phyloP scores from a whole-genome alignment of 805 yeast species.

The Barnettozyma vustinii region DNA sequence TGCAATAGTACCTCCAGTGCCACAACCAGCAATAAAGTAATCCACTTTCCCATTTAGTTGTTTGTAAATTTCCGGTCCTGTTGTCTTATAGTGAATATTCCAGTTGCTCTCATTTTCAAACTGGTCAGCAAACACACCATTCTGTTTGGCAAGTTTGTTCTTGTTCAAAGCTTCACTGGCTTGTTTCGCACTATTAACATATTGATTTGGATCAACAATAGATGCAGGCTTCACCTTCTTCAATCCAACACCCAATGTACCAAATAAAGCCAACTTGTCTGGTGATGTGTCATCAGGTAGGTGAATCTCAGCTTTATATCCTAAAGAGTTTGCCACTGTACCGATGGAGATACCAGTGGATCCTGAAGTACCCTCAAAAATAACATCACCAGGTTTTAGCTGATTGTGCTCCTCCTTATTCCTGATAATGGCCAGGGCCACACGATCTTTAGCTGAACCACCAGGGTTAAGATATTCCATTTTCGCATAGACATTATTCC shows the following conservation, averaged over 20 bases:
- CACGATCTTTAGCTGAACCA: conserved; percentile 93
- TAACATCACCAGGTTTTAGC: conserved; percentile 58
- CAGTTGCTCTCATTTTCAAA: conserved; percentile 92
- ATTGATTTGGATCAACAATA: conserved; percentile 89
- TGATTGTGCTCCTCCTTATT: conserved; percentile 58
- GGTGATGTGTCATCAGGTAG: conserved; percentile 88
- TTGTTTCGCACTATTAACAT: conserved; percentile 78
- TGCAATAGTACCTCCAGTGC: conserved; percentile 96
- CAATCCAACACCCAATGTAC: conserved; percentile 72
- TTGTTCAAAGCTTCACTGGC: conserved; percentile 48
- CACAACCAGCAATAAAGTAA: conserved; percentile 84
- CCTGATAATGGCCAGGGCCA: conserved; percentile 77
- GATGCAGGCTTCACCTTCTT: conserved; percentile 92
- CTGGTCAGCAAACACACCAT: conserved; percentile 89
- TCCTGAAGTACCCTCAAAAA: conserved; percentile 95
- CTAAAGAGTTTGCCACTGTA: conserved; percentile 80
- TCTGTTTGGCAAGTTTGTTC: conserved; percentile 31
- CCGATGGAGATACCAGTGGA: conserved; percentile 96
- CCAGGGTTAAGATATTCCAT: conserved; percentile 86
- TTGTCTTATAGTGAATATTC: conserved; percentile 72
- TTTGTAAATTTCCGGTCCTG: conserved; percentile 88
- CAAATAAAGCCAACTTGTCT: conserved; percentile 71
- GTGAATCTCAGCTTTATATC: conserved; percentile 89
- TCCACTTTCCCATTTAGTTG: conserved; percentile 67
- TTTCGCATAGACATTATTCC: conserved; percentile 82